phyloP scores from a whole-genome alignment of 306 rosid species.

The Morella rubra region DNA sequence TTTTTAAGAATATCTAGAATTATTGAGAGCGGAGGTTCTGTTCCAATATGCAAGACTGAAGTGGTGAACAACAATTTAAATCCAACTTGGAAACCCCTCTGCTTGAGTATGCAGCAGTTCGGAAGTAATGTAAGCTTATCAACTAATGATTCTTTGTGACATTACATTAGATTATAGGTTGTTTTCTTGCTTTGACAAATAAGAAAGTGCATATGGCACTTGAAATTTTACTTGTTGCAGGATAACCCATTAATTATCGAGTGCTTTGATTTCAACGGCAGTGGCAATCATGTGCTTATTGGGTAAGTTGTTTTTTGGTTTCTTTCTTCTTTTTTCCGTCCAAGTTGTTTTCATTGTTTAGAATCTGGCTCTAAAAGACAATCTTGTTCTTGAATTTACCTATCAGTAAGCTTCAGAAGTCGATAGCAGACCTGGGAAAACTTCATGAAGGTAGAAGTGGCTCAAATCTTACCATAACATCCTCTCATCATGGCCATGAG shows the following conservation, averaged over 20 bases:
- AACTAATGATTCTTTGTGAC: conserved; percentile 11
- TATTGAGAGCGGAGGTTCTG: conserved; percentile 68
- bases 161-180: background rate
- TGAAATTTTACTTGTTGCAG: conserved; percentile 36
- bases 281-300: conserved; percentile 68
- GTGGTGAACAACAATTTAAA: conserved; percentile 63
- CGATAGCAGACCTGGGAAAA: conserved; percentile 67
- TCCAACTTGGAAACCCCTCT: conserved; percentile 79
- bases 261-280: conserved; percentile 87
- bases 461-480: conserved; percentile 47
- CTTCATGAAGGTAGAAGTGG: conserved; percentile 48
- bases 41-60: conserved; percentile 94
- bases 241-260: conserved; percentile 75
- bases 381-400: conserved; percentile 14
- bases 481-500: conserved; percentile 42
- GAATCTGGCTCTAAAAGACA: background rate
- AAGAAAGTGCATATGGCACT: background rate
- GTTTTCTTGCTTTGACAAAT: conserved; percentile 12
- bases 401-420: conserved; percentile 64
- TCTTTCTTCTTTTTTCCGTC: background rate
- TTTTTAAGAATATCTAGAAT: conserved; percentile 73
- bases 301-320: conserved; percentile 48
- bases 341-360: background rate
- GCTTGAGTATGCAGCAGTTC: conserved; percentile 60
- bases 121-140: conserved; percentile 68